Percentiles rank a stretch among this genome's conserved stretches.
phyloP scores from a whole-genome alignment of 2,329 filamentous ascomycete species.

The Fusarium sp. region DNA sequence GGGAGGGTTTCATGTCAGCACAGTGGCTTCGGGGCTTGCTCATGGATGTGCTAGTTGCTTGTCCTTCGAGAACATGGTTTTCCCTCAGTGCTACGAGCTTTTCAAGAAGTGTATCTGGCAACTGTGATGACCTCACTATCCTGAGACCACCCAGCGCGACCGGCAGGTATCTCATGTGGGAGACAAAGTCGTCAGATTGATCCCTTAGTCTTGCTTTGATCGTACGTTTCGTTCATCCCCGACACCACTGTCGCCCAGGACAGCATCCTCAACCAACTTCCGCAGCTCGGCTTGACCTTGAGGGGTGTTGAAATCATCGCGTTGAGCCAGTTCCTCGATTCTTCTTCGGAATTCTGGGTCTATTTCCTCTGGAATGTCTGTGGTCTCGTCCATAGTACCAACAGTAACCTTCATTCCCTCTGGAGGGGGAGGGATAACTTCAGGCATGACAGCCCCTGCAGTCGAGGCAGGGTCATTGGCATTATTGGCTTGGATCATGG shows the following conservation, averaged over 20 bases:
- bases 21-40: conserved; percentile 60
- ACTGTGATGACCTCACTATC: conserved; percentile 60
- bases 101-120: conserved; percentile 53
- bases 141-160: conserved; percentile 58
- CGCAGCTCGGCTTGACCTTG: conserved; percentile 82
- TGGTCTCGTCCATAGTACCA: conserved; percentile 72
- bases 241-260: conserved; percentile 70
- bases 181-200: conserved; percentile 58
- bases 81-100: conserved; percentile 62
- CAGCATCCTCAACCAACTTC: conserved; percentile 79
- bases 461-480: conserved; percentile 43
- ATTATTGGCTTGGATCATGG: conserved; percentile 32
- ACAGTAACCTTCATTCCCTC: conserved; percentile 80
- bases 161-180: conserved; percentile 68
- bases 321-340: conserved; percentile 87
- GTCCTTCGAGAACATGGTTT: conserved; percentile 62
- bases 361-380: conserved; percentile 67
- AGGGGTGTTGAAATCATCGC: conserved; percentile 83
- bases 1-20: conserved; percentile 66
- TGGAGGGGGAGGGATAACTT: conserved; percentile 70
- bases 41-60: conserved; percentile 53
- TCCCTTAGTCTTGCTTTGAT: conserved; percentile 60
- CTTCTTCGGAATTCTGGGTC: conserved; percentile 84
- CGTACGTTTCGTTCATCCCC: conserved; percentile 72
- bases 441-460: conserved; percentile 41